phyloP scores from a whole-genome alignment of 1,284 basidiomycete species.

The Fistulina hepatica region DNA sequence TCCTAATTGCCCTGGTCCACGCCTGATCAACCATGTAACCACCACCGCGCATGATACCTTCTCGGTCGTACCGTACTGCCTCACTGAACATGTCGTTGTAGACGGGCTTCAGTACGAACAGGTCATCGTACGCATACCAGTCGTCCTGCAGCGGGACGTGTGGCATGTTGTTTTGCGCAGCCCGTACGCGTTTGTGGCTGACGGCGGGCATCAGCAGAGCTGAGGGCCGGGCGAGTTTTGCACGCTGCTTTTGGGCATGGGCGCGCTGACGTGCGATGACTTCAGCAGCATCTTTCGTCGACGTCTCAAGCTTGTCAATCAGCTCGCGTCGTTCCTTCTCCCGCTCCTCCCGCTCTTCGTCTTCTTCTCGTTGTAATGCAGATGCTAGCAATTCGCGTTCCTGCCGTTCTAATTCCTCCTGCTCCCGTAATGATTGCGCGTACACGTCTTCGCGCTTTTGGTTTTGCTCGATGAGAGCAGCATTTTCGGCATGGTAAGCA shows the following conservation, averaged over 20 bases:
- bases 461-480: constrained; percentile 70
- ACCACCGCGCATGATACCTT: constrained; percentile 75
- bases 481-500: constrained; percentile 73
- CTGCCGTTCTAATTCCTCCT: constrained; percentile 61
- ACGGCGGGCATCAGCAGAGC: constrained; percentile 28
- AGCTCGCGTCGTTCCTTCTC: constrained; percentile 66
- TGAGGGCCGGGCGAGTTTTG: constrained; percentile 37
- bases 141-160: constrained; percentile 68
- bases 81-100: constrained; percentile 69
- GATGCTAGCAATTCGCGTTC: constrained; percentile 66
- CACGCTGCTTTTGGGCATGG: constrained; percentile 46
- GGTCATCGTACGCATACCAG: constrained; percentile 66
- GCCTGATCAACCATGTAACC: constrained; percentile 76
- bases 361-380: constrained; percentile 57
- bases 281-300: constrained; percentile 54
- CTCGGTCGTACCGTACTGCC: constrained; percentile 61
- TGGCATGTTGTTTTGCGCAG: constrained; percentile 59
- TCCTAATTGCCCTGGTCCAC: constrained; percentile 77
- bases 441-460: constrained; percentile 68
- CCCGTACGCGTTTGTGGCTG: constrained; percentile 44
- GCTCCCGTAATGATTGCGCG: constrained; percentile 54
- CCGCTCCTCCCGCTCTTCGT: constrained; percentile 66
- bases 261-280: constrained; percentile 62
- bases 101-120: constrained; percentile 39
- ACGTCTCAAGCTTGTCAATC: constrained; percentile 71